A percentile compares a stretch with the other conserved stretches of the same genome.
Conservation (phyloP, 1,284 basidiomycete genomes). For the Agroathelia rolfsii region DNA sequence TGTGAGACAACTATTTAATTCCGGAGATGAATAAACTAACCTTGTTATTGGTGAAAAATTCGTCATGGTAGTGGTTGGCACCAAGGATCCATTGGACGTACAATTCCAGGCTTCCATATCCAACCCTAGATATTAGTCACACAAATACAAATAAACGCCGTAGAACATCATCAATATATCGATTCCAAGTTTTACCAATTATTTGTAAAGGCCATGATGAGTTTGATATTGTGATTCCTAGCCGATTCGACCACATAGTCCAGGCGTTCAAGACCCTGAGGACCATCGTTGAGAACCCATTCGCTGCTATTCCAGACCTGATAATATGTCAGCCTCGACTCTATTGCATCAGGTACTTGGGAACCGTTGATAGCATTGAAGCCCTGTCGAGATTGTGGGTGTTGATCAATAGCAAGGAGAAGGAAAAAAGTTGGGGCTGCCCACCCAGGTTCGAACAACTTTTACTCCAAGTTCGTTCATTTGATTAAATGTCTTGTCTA, state of each 20-base stretch:
- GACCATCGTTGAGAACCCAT: conserved; percentile 47
- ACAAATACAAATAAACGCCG: too few relatives aligned
- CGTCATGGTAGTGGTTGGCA: conserved; percentile 31
- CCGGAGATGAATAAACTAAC: too few relatives aligned
- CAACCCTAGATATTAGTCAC: too few relatives aligned
- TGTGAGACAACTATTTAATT: too few relatives aligned
- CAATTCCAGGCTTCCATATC: too few relatives aligned
- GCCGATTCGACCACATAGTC: conserved; percentile 54
- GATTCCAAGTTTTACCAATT: too few relatives aligned
- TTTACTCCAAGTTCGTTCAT: conserved; percentile 49
- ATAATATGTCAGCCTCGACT: conserved; percentile 38
- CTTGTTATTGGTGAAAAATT: conserved; percentile 40
- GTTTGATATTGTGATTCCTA: conserved; percentile 45
- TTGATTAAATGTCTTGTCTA: conserved; percentile 44
- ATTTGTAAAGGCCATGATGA: conserved; percentile 59
- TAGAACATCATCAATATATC: too few relatives aligned
- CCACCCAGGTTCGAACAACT: conserved; percentile 59
- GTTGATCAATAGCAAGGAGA: not conserved
- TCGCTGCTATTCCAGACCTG: conserved; percentile 45
- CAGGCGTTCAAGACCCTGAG: conserved; percentile 56
- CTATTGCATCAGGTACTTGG: conserved; percentile 43
- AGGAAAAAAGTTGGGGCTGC: conserved; percentile 33
- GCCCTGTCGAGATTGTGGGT: conserved; percentile 40
- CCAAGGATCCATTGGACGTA: conserved; percentile 45
- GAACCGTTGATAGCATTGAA: conserved; percentile 41